Percentiles rank a stretch among this genome's conserved stretches.
Evolutionary conservation across 2,329 filamentous ascomycete species (phyloP).

Genomic region (Xylariales sp.): DNA sequence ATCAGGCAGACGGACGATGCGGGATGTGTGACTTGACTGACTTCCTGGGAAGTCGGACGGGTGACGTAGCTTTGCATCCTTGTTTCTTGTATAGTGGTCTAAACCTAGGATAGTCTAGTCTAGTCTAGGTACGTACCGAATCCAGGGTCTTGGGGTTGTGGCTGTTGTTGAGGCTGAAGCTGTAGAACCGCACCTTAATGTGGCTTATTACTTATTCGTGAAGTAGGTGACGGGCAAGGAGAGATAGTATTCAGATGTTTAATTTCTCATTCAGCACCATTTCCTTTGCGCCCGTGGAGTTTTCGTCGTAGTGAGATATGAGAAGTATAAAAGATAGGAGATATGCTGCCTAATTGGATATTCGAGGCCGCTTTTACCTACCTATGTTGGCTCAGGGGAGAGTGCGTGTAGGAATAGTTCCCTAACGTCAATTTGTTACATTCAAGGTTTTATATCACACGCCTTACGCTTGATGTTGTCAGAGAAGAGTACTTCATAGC

Average conservation of each 20-base stretch:
- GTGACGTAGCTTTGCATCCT: slow-evolving; percentile 31
- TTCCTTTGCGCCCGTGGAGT: background rate
- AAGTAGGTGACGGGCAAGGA: background rate
- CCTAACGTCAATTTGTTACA: background rate
- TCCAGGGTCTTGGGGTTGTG: slow-evolving; percentile 3
- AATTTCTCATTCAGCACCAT: background rate
- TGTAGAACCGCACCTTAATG: background rate
- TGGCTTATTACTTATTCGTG: slow-evolving; percentile 10
- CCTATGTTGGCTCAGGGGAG: background rate
- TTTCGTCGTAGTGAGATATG: background rate
- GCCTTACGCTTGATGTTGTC: background rate
- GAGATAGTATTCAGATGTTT: background rate
- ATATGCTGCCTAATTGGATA: background rate
- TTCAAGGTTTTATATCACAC: background rate
- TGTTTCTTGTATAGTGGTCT: background rate
- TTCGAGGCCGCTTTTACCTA: background rate
- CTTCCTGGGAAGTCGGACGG: slow-evolving; percentile 4
- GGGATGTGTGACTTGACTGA: background rate
- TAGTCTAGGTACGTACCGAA: background rate
- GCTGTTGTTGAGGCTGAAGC: slow-evolving; percentile 20
- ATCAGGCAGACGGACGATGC: background rate
- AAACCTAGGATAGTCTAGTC: no score
- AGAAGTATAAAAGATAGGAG: background rate
- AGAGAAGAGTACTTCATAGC: background rate
- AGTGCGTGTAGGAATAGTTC: background rate